Evolutionary conservation across 768 basidiomycete species (phyloP).

Genomic region (Fibroporia radiculosa): DNA sequence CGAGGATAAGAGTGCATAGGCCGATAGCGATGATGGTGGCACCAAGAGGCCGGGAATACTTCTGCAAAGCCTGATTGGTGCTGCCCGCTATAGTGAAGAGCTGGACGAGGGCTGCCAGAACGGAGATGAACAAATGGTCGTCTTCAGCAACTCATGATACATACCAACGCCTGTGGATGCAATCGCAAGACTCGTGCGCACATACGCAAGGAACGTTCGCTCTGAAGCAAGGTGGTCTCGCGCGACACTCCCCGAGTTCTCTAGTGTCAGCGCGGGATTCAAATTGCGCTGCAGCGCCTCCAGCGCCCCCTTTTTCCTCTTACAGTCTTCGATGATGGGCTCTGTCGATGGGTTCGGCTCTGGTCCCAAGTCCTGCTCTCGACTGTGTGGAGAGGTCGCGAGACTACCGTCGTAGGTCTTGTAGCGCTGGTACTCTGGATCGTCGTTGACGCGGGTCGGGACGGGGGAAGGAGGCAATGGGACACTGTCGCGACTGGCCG

Average conservation of each 20-base stretch:
- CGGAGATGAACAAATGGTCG: background rate
- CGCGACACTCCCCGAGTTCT: slow-evolving; percentile 43
- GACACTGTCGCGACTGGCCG: no score
- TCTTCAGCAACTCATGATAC: slow-evolving; percentile 6
- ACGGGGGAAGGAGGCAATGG: no score
- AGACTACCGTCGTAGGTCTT: background rate
- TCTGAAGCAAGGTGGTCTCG: slow-evolving; percentile 46
- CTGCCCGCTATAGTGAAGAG: slow-evolving; percentile 33
- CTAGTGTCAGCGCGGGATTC: slow-evolving; percentile 24
- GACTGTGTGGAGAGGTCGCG: no score
- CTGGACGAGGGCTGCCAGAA: slow-evolving; percentile 34
- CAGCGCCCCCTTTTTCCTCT: background rate
- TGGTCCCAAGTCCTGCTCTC: background rate
- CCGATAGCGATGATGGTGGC: slow-evolving; percentile 31
- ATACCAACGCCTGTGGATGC: slow-evolving; percentile 43
- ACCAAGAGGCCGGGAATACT: slow-evolving; percentile 37
- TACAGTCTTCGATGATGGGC: background rate
- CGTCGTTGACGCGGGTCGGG: no score
- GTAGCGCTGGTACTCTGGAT: no score
- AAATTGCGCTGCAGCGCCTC: background rate
- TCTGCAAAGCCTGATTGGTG: slow-evolving; percentile 11
- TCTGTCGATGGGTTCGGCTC: background rate
- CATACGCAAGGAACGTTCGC: slow-evolving; percentile 44
- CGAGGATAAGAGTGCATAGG: slow-evolving; percentile 27
- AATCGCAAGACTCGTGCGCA: slow-evolving; percentile 41